A percentile compares a stretch with the other conserved stretches of the same genome.
Evolutionary conservation across 2,329 filamentous ascomycete species (phyloP).

Genomic region (Neospermospora avenae): DNA sequence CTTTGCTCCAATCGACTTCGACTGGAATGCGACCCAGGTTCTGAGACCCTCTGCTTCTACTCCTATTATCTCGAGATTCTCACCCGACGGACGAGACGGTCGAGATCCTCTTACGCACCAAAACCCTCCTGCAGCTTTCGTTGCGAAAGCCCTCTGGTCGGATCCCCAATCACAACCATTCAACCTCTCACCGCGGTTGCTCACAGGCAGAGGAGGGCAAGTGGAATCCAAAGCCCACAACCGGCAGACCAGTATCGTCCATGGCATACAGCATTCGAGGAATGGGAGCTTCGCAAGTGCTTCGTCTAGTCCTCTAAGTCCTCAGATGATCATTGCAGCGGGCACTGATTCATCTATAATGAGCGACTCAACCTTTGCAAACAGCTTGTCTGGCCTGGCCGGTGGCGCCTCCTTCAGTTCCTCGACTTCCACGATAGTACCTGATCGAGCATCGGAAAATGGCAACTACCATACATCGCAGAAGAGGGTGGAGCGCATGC

Average conservation of each 20-base stretch:
- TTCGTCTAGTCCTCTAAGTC: slow-evolving; percentile 80
- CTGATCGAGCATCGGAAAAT: slow-evolving; percentile 40
- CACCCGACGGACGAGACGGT: slow-evolving; percentile 25
- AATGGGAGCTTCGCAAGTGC: slow-evolving; percentile 84
- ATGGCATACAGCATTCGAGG: slow-evolving; percentile 88
- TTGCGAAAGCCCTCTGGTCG: slow-evolving; percentile 17
- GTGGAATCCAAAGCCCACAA: slow-evolving; percentile 66
- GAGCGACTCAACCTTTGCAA: slow-evolving; percentile 30
- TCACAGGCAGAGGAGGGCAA: slow-evolving; percentile 37
- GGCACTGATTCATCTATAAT: slow-evolving; percentile 40
- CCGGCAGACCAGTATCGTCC: slow-evolving; percentile 93
- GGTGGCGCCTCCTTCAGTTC: slow-evolving; percentile 30
- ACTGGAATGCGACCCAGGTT: slow-evolving; percentile 27
- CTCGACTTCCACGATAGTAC: slow-evolving; percentile 28
- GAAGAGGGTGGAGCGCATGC: slow-evolving; percentile 57
- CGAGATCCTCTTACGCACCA: slow-evolving; percentile 17
- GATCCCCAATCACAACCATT: slow-evolving; percentile 26
- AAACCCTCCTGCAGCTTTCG: slow-evolving; percentile 19
- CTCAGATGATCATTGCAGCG: slow-evolving; percentile 75
- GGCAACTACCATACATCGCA: slow-evolving; percentile 44
- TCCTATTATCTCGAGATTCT: slow-evolving; percentile 24
- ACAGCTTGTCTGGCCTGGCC: slow-evolving; percentile 28
- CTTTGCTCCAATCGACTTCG: slow-evolving; percentile 28
- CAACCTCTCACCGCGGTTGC: slow-evolving; percentile 31
- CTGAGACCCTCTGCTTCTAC: slow-evolving; percentile 30